Base-by-base conservation (phyloP, 257 asterid genomes). In the Sherardia arvensis region DNA sequence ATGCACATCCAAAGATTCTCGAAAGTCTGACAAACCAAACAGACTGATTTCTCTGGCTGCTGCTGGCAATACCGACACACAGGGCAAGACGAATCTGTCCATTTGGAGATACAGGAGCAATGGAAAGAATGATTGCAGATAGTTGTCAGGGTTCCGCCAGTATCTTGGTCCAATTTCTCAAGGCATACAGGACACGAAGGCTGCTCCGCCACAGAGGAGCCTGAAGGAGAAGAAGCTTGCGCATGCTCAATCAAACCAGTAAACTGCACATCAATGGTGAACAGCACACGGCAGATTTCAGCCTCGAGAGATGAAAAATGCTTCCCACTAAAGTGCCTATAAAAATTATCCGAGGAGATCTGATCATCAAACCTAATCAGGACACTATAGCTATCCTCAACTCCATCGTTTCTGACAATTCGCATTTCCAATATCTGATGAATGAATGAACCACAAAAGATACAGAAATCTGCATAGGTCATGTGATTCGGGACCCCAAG, bases 61-160 rank as follows among this genome's bases (percentile, higher is more conserved):
- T 90, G 94, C 81, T 93, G 99, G 79, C 96, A 93, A 81, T 85
- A 93, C 61, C 99, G 87, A 65, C 99, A 93, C 61, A 93, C 99
- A 97, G 99, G 99, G 76, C 99, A 93, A 70, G 99, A 93, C 66
- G 99, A 90, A 83, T 93, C 99, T 25, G 91, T 80, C 99, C 99
- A 93, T 76, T 87, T 90, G 59, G 99, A 93, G 69, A 93, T 93
- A 73, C 99, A 90, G 49, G 97, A 93, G 81, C 97, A 89, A 83
- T 93, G 99, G 76, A 93, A 93, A 69, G 99, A 90, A 75, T 93
- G 99, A 78, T 90, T 90, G 82, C 99, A 90, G 74, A 93, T 87
- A 56, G 99, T 93, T 9, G 87, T 90, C 34, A 93, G 94, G 74
- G 81, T 93, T 71, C 96, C 99, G 77, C 88, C 85, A 6, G 86